Evolutionary conservation across 768 basidiomycete genomes (phyloP).

Genomic region (Paxillus rubicundulus): DNA sequence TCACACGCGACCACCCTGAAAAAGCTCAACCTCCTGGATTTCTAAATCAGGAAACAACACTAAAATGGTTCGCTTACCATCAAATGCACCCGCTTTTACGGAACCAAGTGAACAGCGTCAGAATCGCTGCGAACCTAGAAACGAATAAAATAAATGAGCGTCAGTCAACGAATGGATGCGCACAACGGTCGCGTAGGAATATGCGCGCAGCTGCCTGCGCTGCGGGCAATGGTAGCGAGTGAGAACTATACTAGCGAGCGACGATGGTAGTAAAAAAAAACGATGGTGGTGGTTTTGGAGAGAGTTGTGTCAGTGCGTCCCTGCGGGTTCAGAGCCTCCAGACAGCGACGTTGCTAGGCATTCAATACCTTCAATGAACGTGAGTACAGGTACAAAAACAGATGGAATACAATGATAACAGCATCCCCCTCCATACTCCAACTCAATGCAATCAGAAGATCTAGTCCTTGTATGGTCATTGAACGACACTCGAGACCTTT

Average conservation of each 20-base stretch:
- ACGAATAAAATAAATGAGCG: not conserved
- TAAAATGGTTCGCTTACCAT: constrained; percentile 27
- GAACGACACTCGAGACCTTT: not conserved
- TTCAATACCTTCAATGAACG: constrained; percentile 3
- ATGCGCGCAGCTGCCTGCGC: constrained; percentile 11
- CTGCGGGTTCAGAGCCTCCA: not conserved
- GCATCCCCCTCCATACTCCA: constrained; percentile 17
- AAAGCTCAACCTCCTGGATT: constrained; percentile 29
- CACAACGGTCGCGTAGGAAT: not conserved
- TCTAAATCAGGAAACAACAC: constrained; percentile 29
- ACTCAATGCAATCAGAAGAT: constrained; percentile 8
- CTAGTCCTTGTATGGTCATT: constrained; percentile 8
- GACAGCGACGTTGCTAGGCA: constrained; percentile 24
- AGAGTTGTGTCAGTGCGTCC: not conserved
- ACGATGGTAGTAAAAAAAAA: too few species aligned
- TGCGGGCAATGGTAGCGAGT: constrained; percentile 1
- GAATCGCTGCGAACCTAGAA: not conserved
- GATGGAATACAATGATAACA: constrained; percentile 18
- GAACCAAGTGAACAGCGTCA: constrained; percentile 1
- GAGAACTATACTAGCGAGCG: not conserved
- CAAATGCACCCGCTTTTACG: constrained; percentile 17
- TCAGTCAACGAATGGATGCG: constrained; percentile 9
- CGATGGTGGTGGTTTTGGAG: not conserved
- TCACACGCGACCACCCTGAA: constrained; percentile 33
- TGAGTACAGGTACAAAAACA: constrained; percentile 9